Evolutionary conservation across 78 protist species (phyloP), one percentile per base, ranked within the genome.

Genomic region (Dictyostelium intermedium): DNA sequence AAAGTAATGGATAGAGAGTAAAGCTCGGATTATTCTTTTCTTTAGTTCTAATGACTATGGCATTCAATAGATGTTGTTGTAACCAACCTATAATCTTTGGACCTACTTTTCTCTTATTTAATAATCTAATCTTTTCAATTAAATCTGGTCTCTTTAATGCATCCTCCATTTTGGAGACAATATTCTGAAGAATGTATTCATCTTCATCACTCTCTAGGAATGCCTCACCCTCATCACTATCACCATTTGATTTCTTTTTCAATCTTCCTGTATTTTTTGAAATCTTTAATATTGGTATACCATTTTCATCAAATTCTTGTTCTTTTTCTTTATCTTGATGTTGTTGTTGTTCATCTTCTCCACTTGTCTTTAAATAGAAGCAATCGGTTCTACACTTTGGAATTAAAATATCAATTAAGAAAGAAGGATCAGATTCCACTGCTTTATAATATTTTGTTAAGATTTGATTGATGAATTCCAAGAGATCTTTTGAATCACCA

Each of bases 331-430:
- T n/a, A 5, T 16, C 8, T 56, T 56, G 66, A 18, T 81, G 4
- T 77, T 27, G 25, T 20, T 53, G 63, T 53, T 53, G 73, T 1
- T 60, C 5, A 18, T 60, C 35, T 27, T 66, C 74, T 11, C 11
- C 34, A 80, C 20, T 20, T 20, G 66, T 16, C 5, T 80, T 80
- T 6, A 80, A 25, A 50, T 30, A 47, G 60, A 32, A 50, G 8
- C 85, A 80, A 53, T 80, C 85, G 0, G 47, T 43, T 50, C 34
- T 80, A 13, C 9, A 4, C 18, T 87, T 87, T 61, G 84, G 85
- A 27, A 25, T 2, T 2, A 77, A 37, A 30, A 87, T 25, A 23
- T 79, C 60, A 35, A 87, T 53, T 5, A 37, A 79, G n/a, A 87
- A n/a, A n/a, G 43, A 9, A 9, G 60, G 72, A 27, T 45, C 23